These are phyloP conservation scores for Microcos paniculata DNA, from an alignment of 345 rosid species.

Conservation along the genomic window DNA sequence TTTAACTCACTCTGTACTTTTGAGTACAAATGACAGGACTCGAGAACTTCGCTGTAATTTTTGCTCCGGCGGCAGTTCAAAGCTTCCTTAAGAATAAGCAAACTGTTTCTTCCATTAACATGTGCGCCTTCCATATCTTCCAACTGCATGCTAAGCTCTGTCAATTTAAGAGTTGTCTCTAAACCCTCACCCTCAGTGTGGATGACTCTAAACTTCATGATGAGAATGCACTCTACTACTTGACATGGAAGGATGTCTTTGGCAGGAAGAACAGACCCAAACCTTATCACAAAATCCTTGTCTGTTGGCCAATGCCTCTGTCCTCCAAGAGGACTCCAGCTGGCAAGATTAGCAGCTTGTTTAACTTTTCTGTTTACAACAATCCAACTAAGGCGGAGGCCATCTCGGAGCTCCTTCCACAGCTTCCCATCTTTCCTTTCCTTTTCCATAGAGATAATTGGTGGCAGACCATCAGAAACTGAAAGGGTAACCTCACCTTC, in stretches of 20 bases:
- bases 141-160: conserved; percentile 78
- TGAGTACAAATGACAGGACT: conserved; percentile 65
- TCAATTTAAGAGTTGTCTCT: conserved; percentile 51
- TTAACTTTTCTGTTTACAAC: conserved; percentile 61
- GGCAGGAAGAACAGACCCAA: conserved; percentile 79
- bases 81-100: conserved; percentile 65
- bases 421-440: conserved; percentile 76
- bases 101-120: conserved; percentile 71
- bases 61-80: conserved; percentile 66
- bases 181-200: conserved; percentile 44
- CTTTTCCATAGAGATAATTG: conserved; percentile 58
- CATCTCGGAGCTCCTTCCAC: conserved; percentile 69
- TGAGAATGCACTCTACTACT: conserved; percentile 67
- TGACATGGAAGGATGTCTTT: conserved; percentile 63
- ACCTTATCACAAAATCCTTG: conserved; percentile 69
- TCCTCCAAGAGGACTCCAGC: conserved; percentile 82
- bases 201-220: conserved; percentile 63
- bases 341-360: conserved; percentile 70
- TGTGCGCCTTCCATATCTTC: conserved; percentile 83
- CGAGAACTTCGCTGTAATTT: conserved; percentile 67
- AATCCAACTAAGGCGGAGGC: conserved; percentile 74
- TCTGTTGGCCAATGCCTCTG: conserved; percentile 87
- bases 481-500: conserved; percentile 54
- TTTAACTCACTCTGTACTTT: conserved; percentile 63
- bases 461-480: conserved; percentile 65